These are phyloP conservation scores for Rhodamnia argentea DNA, from an alignment of 345 rosid genomes.

Conservation along the genomic window DNA sequence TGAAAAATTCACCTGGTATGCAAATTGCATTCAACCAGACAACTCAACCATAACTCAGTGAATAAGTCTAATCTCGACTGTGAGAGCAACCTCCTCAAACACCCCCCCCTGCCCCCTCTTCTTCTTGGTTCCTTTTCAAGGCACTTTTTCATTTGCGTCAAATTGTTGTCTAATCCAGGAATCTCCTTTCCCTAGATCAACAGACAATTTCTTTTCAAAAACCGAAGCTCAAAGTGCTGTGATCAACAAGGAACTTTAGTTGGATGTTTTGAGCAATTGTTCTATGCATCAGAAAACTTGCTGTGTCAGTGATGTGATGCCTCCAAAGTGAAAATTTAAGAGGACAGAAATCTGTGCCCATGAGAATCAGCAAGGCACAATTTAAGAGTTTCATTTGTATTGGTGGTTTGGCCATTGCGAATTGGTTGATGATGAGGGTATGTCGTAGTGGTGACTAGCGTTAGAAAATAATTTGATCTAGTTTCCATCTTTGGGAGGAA, in stretches of 20 bases:
- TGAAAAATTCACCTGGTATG: background rate
- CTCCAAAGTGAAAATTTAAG: background rate
- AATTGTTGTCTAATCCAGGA: background rate
- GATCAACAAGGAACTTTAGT: background rate
- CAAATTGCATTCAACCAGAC: background rate
- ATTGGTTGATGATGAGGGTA: background rate
- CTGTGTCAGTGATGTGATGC: background rate
- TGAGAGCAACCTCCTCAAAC: background rate
- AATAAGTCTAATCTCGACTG: background rate
- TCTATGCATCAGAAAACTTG: background rate
- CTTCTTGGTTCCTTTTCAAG: background rate
- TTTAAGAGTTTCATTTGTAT: background rate
- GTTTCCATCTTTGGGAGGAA: background rate
- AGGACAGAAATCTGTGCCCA: background rate
- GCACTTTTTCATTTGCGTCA: background rate
- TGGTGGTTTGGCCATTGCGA: background rate
- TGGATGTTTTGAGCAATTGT: background rate
- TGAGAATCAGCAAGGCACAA: background rate
- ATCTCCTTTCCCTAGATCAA: background rate
- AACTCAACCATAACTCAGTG: background rate
- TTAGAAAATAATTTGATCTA: background rate
- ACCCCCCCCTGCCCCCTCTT: too few relatives aligned
- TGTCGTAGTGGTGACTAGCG: background rate
- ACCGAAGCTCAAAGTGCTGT: background rate
- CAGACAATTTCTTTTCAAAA: too few relatives aligned